Conservation (phyloP, 164 flowering plant genomes). For the Malania oleifera region DNA sequence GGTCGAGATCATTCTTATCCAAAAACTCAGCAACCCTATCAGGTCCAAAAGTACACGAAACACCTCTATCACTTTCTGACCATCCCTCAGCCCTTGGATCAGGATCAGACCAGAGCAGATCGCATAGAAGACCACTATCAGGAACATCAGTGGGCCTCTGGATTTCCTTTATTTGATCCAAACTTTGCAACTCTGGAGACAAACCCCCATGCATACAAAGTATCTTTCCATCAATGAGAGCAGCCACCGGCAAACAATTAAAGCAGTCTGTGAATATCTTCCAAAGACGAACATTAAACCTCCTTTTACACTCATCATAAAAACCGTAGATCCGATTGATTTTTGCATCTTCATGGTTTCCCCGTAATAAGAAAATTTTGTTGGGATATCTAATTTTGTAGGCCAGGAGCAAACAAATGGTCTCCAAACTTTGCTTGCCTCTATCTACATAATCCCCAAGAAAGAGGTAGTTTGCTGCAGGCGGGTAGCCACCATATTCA, state of each 20-base stretch:
- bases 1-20: constrained; percentile 42
- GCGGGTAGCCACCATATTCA: constrained; percentile 52
- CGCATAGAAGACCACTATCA: constrained; percentile 46
- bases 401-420: constrained; percentile 48
- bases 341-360: constrained; percentile 51
- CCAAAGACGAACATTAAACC: constrained; percentile 56
- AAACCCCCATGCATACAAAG: constrained; percentile 58
- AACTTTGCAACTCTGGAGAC: constrained; percentile 36
- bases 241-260: constrained; percentile 52
- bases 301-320: constrained; percentile 54
- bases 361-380: constrained; percentile 35
- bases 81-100: constrained; percentile 35
- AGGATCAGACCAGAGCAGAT: constrained; percentile 58
- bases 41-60: constrained; percentile 47
- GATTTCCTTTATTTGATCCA: constrained; percentile 35
- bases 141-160: constrained; percentile 48
- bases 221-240: constrained; percentile 42
- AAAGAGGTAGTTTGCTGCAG: constrained; percentile 42
- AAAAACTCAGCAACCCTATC: constrained; percentile 41
- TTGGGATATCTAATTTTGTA: constrained; percentile 50
- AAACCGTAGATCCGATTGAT: constrained; percentile 56
- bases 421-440: constrained; percentile 51
- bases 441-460: constrained; percentile 58
- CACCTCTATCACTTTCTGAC: constrained; percentile 47
- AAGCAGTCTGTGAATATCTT: constrained; percentile 58